These are phyloP conservation scores for Russula foetens DNA, from an alignment of 768 basidiomycete species.

Conservation along the genomic window DNA sequence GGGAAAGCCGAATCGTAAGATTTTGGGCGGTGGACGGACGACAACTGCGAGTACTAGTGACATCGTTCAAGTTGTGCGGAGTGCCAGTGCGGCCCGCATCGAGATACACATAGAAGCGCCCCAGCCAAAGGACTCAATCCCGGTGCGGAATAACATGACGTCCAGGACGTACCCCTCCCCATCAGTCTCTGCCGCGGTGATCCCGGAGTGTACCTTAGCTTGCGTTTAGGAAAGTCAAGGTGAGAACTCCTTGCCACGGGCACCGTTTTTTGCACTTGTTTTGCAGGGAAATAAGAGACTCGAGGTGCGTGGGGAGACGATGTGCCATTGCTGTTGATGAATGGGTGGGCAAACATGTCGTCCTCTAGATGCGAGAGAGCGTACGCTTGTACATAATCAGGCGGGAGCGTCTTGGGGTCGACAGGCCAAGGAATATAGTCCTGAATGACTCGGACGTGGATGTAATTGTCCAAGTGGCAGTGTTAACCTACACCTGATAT, in stretches of 20 bases:
- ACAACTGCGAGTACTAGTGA: too few relatives aligned
- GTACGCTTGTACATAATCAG: too few relatives aligned
- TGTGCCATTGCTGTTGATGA: constrained; percentile 39
- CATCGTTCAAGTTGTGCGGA: constrained; percentile 32
- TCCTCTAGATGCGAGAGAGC: constrained; percentile 8
- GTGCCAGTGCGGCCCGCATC: constrained; percentile 35
- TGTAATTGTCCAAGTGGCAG: too few relatives aligned
- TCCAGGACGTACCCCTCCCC: constrained; percentile 52
- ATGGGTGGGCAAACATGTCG: neutral
- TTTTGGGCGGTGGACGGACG: too few relatives aligned
- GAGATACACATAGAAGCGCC: constrained; percentile 35
- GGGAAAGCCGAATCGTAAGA: too few relatives aligned
- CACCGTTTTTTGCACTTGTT: constrained; percentile 34
- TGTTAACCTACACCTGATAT: too few relatives aligned
- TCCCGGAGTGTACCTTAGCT: constrained; percentile 39
- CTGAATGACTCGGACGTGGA: too few relatives aligned
- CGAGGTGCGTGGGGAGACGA: constrained; percentile 54
- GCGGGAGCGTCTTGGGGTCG: too few relatives aligned
- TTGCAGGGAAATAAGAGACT: constrained; percentile 48
- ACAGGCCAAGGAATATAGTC: too few relatives aligned
- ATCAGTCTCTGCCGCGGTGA: constrained; percentile 62
- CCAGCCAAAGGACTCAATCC: constrained; percentile 39
- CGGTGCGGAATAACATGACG: neutral
- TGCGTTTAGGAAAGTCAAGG: constrained; percentile 41
- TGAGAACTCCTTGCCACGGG: constrained; percentile 52